These are phyloP conservation scores for Termitomyces sp. DNA, from an alignment of 768 basidiomycete genomes.

Conservation along the genomic window DNA sequence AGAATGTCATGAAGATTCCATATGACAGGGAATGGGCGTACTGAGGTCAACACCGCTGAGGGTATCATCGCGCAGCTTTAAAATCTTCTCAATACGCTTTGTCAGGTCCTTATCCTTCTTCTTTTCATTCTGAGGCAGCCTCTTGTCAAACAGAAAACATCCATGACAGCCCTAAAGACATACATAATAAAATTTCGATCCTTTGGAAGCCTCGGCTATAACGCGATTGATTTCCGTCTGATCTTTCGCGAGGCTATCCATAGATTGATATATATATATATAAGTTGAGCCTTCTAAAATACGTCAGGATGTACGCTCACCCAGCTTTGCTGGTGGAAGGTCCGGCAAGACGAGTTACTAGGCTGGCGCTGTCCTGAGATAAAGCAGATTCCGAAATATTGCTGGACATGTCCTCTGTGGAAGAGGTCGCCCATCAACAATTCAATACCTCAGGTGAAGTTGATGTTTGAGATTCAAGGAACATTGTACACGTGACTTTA, in stretches of 20 bases:
- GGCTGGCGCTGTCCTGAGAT: constrained; percentile 63
- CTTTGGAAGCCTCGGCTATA: constrained; percentile 88
- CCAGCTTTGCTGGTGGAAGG: constrained; percentile 89
- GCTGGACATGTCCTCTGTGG: neutral
- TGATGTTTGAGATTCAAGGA: too few species aligned
- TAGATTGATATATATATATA: too few species aligned
- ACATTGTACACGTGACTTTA: too few species aligned
- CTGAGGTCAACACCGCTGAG: constrained; percentile 52
- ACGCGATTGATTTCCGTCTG: constrained; percentile 83
- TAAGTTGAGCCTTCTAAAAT: too few species aligned
- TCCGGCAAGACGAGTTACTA: constrained; percentile 78
- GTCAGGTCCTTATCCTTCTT: constrained; percentile 84
- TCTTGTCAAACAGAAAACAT: neutral
- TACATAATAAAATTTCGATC: constrained; percentile 89
- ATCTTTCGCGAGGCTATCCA: constrained; percentile 60
- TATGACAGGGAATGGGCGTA: constrained; percentile 22
- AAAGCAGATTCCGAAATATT: constrained; percentile 15
- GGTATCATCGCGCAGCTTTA: constrained; percentile 57
- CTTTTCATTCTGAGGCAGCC: constrained; percentile 69
- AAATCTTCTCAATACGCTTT: constrained; percentile 63
- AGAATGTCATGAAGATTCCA: neutral
- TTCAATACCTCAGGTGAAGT: too few species aligned
- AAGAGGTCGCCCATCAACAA: neutral
- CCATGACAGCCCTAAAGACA: constrained; percentile 10
- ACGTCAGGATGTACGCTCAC: constrained; percentile 26